Percentiles rank a stretch among this genome's conserved stretches.
phyloP scores from a whole-genome alignment of 2,329 filamentous ascomycete species.

The Paraphaeosphaeria sporulosa region DNA sequence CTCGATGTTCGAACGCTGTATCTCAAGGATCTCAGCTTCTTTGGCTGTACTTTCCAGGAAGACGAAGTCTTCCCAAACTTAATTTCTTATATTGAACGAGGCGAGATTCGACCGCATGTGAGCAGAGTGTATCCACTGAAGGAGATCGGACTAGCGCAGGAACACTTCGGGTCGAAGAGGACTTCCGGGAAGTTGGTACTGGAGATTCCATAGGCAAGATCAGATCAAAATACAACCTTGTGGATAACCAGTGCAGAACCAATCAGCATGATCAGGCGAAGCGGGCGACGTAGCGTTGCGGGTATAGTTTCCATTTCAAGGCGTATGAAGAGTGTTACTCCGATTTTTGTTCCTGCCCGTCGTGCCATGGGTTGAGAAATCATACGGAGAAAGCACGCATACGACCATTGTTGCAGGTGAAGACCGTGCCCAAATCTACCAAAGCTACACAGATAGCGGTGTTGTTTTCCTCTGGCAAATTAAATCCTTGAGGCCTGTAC shows the following conservation, averaged over 20 bases:
- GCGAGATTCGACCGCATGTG: slow-evolving; percentile 19
- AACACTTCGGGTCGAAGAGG: slow-evolving; percentile 16
- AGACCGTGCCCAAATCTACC: too few relatives aligned
- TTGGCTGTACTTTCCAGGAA: slow-evolving; percentile 23
- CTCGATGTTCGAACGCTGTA: slow-evolving; percentile 20
- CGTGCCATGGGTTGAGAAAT: too few relatives aligned
- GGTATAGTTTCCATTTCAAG: too few relatives aligned
- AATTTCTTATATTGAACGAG: slow-evolving; percentile 20
- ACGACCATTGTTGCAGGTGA: too few relatives aligned
- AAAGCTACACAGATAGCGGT: too few relatives aligned
- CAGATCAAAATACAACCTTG: background rate
- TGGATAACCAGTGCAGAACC: background rate
- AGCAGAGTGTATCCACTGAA: slow-evolving; percentile 17
- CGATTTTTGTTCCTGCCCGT: too few relatives aligned
- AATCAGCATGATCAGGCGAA: background rate
- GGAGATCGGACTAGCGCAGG: slow-evolving; percentile 20
- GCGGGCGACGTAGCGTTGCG: background rate
- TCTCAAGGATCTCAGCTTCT: slow-evolving; percentile 22
- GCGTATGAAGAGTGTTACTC: too few relatives aligned
- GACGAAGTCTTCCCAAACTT: slow-evolving; percentile 20
- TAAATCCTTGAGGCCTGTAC: too few relatives aligned
- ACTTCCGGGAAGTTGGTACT: slow-evolving; percentile 18
- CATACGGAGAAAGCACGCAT: too few relatives aligned
- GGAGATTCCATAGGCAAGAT: background rate
- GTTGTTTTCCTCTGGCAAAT: too few relatives aligned